Evolutionary conservation across 495 filamentous ascomycete species (phyloP), one percentile per base, ranked within the genome.

Genomic region (Penicillium samsonianum): DNA sequence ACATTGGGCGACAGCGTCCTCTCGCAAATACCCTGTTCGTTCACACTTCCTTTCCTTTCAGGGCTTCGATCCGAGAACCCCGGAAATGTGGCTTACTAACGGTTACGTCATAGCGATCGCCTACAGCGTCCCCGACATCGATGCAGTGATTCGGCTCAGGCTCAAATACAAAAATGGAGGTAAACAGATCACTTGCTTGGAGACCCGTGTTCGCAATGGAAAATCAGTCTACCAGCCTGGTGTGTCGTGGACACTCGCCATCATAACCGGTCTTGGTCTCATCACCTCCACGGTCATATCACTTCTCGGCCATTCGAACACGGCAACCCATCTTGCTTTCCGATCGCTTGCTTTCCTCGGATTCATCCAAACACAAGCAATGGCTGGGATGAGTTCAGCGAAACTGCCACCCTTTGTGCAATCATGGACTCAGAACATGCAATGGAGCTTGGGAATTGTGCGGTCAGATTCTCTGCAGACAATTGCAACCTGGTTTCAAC

Each of bases 391-490:
- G 78, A 87, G 83, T 35, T 80, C 88, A 3, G 84, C 96, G 14
- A 78, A 79, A 28, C 81, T 96, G 42, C 94, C 93, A 4, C 94
- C 94, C 0, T 88, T 96, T 40, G 94, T 94, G 31, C 82, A 88
- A 64, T 82, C 92, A 0, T 98, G 94, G 94, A 96, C 92, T 2
- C 93, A 98, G 75, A 91, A 96, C 64, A 97, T 97, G 77, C 86
- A 92, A 72, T 98, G 94, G 94, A 92, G 85, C 67, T 91, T 98
- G 89, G 94, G 94, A 60, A 91, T 98, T 64, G 92, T 98, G 62
- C 82, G 83, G 51, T 81, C 95, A 58, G 78, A 77, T 41, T 96
- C 96, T 73, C 82, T 98, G 67, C 88, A 98, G 68, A 76, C 80
- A 28, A 90, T 97, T 59, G 85, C 89, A 43, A 95, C 91, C 23